These are phyloP conservation scores for Tylopilus felleus DNA, from an alignment of 768 basidiomycete genomes.

Conservation along the genomic window DNA sequence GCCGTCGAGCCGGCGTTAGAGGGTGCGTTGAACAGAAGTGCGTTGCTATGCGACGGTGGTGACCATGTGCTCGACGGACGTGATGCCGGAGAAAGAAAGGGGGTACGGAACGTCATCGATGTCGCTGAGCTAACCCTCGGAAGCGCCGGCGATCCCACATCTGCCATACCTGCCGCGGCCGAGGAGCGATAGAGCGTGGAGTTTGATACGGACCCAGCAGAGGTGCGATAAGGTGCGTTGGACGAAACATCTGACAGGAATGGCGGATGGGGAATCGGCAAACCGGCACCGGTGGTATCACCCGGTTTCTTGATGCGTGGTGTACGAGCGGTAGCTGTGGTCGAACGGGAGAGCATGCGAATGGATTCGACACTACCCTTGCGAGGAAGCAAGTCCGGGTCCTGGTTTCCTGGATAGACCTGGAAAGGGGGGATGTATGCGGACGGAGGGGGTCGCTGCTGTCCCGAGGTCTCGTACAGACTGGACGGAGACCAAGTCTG, in stretches of 20 bases:
- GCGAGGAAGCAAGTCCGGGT: slow-evolving; percentile 46
- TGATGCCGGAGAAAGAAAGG: slow-evolving; percentile 68
- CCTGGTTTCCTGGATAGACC: slow-evolving; percentile 63
- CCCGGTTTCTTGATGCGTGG: slow-evolving; percentile 21
- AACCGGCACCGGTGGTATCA: slow-evolving; percentile 11
- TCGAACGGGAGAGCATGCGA: slow-evolving; percentile 25
- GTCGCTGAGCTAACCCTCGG: slow-evolving; percentile 43
- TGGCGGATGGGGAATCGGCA: slow-evolving; percentile 46
- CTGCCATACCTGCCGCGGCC: slow-evolving; percentile 21
- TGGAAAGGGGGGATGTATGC: slow-evolving; percentile 52
- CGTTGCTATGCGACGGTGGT: slow-evolving; percentile 44
- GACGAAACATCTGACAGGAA: slow-evolving; percentile 33
- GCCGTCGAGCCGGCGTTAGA: slow-evolving; percentile 28
- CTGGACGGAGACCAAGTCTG: slow-evolving; percentile 14
- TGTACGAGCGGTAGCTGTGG: slow-evolving; percentile 14
- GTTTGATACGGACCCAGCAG: slow-evolving; percentile 22
- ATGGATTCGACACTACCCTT: slow-evolving; percentile 43
- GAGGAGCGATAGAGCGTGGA: slow-evolving; percentile 31
- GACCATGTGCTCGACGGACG: slow-evolving; percentile 63
- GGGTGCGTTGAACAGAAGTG: slow-evolving; percentile 24
- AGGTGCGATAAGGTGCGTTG: slow-evolving; percentile 40
- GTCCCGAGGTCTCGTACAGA: slow-evolving; percentile 5
- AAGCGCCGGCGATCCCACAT: slow-evolving; percentile 16
- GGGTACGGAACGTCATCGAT: slow-evolving; percentile 52
- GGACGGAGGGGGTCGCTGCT: slow-evolving; percentile 37